Conservation (phyloP, 2,329 filamentous ascomycete species). For the Ceratocystis destructans region DNA sequence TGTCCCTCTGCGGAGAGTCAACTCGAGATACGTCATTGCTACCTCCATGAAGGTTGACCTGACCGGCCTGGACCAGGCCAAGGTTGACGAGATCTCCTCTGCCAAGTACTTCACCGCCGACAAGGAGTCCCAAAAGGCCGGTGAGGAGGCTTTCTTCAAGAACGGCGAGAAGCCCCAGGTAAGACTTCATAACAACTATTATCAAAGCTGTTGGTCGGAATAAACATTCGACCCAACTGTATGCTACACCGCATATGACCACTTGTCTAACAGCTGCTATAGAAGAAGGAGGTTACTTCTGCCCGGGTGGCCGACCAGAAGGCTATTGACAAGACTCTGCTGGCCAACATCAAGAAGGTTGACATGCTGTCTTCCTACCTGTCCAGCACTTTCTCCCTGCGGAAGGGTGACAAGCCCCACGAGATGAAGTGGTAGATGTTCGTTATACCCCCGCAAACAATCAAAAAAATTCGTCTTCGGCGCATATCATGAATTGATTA, state of each 20-base stretch:
- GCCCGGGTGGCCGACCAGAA: conserved; percentile 95
- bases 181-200: conserved; percentile 28
- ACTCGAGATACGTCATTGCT: conserved; percentile 86
- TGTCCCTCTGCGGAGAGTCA: conserved; percentile 89
- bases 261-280: conserved; percentile 24
- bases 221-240: neutral
- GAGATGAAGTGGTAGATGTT: conserved; percentile 92
- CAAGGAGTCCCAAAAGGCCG: conserved; percentile 87
- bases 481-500: conserved; percentile 19
- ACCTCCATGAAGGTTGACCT: conserved; percentile 78
- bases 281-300: conserved; percentile 96
- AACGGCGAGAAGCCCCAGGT: conserved; percentile 97
- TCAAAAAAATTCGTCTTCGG: conserved; percentile 21
- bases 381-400: conserved; percentile 89
- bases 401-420: conserved; percentile 98
- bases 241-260: neutral
- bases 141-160: conserved; percentile 99
- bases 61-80: conserved; percentile 73
- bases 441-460: conserved; percentile 21
- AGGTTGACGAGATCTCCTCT: conserved; percentile 65
- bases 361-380: conserved; percentile 89
- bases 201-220: no score
- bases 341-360: conserved; percentile 97
- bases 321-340: conserved; percentile 89
- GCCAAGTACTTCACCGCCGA: conserved; percentile 93